Evolutionary conservation across 2,329 filamentous ascomycete genomes (phyloP).

Genomic region (Aschersonia sp.): DNA sequence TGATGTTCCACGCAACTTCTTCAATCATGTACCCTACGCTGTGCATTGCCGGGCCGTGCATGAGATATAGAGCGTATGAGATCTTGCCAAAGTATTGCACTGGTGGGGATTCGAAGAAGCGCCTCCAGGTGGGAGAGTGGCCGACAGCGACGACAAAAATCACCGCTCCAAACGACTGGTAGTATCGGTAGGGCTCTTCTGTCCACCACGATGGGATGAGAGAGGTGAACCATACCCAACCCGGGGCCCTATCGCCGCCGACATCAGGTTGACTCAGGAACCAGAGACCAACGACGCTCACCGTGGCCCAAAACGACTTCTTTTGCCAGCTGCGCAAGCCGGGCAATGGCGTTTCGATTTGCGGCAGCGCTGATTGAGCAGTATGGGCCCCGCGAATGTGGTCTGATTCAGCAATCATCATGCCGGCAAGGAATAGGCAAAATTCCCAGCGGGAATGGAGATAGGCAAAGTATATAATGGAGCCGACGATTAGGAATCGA

Average conservation of each 20-base stretch:
- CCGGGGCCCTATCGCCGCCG: constrained; percentile 31
- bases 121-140: constrained; percentile 30
- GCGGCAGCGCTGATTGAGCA: constrained; percentile 12
- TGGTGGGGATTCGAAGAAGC: constrained; percentile 31
- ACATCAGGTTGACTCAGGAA: constrained; percentile 26
- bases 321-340: constrained; percentile 4
- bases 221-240: constrained; percentile 33
- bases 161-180: constrained; percentile 38
- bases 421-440: constrained; percentile 38
- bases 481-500: constrained; percentile 26
- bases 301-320: constrained; percentile 19
- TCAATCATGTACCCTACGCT: constrained; percentile 37
- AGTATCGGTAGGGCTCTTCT: constrained; percentile 38
- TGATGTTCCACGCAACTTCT: constrained; percentile 30
- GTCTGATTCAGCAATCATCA: constrained; percentile 40
- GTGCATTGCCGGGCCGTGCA: constrained; percentile 43
- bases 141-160: constrained; percentile 36
- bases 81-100: constrained; percentile 46
- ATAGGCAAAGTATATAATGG: constrained; percentile 29
- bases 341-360: constrained; percentile 7
- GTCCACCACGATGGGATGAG: constrained; percentile 34
- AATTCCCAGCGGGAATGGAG: constrained; percentile 38
- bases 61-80: constrained; percentile 46
- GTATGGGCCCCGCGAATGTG: constrained; percentile 31
- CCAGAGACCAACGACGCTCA: constrained; percentile 37